A percentile compares a stretch with the other conserved stretches of the same genome.
Conservation (phyloP, 805 yeast genomes). For the Schwanniomyces yamadae region DNA sequence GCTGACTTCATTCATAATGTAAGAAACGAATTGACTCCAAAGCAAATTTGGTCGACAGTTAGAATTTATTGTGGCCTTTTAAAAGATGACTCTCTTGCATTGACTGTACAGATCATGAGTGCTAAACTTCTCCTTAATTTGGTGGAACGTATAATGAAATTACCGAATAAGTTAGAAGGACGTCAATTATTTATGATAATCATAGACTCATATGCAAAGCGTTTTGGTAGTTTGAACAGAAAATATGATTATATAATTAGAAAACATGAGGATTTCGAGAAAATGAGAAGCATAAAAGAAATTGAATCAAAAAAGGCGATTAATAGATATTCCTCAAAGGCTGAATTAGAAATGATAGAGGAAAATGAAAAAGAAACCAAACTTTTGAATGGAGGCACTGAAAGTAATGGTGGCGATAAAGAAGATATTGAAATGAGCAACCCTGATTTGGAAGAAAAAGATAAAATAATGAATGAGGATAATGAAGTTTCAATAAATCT, state of each 20-base stretch:
- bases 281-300: slow-evolving; percentile 37
- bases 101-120: slow-evolving; percentile 94
- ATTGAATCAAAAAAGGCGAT: slow-evolving; percentile 44
- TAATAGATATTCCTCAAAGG: slow-evolving; percentile 34
- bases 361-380: slow-evolving; percentile 21
- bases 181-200: slow-evolving; percentile 82
- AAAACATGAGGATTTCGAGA: slow-evolving; percentile 56
- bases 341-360: slow-evolving; percentile 1
- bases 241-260: slow-evolving; percentile 65
- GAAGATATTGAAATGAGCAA: slow-evolving; percentile 26
- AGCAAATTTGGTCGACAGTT: slow-evolving; percentile 86
- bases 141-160: slow-evolving; percentile 81
- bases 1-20: slow-evolving; percentile 96
- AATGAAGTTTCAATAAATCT: slow-evolving; percentile 19
- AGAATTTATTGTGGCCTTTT: slow-evolving; percentile 75
- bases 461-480: slow-evolving; percentile 13
- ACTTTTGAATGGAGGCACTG: too few species aligned
- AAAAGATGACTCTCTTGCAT: slow-evolving; percentile 77
- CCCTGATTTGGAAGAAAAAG: slow-evolving; percentile 11
- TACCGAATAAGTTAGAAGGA: slow-evolving; percentile 79
- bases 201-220: slow-evolving; percentile 81
- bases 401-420: too few species aligned
- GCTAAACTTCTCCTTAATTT: slow-evolving; percentile 84
- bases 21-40: slow-evolving; percentile 74
- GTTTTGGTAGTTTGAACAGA: slow-evolving; percentile 73